phyloP scores from a whole-genome alignment of 164 flowering plant genomes.

The Tetracentron sinense region DNA sequence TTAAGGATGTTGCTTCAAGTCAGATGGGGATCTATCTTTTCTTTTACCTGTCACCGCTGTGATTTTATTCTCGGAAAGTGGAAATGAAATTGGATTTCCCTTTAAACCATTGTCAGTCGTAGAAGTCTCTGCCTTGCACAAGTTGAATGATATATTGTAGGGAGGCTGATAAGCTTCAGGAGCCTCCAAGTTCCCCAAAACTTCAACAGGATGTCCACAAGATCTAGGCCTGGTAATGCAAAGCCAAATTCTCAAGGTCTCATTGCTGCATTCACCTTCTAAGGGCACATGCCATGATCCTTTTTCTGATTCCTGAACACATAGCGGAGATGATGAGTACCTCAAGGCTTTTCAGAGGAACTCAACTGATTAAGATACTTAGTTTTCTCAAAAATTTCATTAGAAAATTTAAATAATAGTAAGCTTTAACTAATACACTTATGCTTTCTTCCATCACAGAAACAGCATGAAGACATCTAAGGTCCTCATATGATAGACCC shows the following conservation, averaged over 20 bases:
- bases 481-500: not conserved
- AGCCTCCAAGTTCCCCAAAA: constrained; percentile 2
- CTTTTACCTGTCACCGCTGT: constrained; percentile 30
- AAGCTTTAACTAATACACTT: not conserved
- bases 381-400: not conserved
- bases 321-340: not conserved
- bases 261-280: constrained; percentile 30
- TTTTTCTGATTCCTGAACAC: constrained; percentile 64
- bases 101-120: not conserved
- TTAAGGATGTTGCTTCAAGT: too few species aligned
- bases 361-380: not conserved
- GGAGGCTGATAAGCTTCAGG: constrained; percentile 3
- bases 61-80: not conserved
- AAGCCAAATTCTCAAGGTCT: constrained; percentile 53
- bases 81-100: constrained; percentile 5
- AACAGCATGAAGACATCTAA: not conserved
- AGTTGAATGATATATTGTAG: not conserved
- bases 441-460: not conserved
- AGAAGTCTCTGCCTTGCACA: not conserved
- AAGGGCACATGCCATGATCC: constrained; percentile 87
- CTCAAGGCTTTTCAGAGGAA: not conserved
- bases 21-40: constrained; percentile 34
- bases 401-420: not conserved
- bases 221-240: constrained; percentile 46
- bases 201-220: constrained; percentile 9